These are phyloP conservation scores for Picochlorum sp. DNA, from an alignment of 139 green algal species.

Conservation along the genomic window DNA sequence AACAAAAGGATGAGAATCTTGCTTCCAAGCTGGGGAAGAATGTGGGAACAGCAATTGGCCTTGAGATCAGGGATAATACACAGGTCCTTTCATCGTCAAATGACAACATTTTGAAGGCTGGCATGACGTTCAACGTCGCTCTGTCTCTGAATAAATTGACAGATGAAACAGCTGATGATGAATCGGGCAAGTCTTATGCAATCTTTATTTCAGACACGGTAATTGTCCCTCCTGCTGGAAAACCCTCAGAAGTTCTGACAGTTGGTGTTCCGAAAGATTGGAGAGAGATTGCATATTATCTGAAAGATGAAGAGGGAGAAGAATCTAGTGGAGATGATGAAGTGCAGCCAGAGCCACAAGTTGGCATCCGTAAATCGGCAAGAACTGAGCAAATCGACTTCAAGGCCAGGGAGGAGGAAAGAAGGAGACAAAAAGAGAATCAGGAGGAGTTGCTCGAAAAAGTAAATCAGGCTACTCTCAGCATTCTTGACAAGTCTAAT, in stretches of 20 bases:
- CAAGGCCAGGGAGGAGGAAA: conserved; percentile 55
- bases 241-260: conserved; percentile 56
- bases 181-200: conserved; percentile 36
- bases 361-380: conserved; percentile 31
- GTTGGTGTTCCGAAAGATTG: conserved; percentile 37
- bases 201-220: conserved; percentile 87
- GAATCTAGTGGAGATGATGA: conserved; percentile 30
- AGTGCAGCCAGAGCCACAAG: conserved; percentile 26
- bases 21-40: conserved; percentile 68
- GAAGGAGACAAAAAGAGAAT: conserved; percentile 55
- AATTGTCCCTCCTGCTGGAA: conserved; percentile 42
- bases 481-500: conserved; percentile 23
- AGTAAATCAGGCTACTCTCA: conserved; percentile 79
- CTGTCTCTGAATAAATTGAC: conserved; percentile 27
- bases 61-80: conserved; percentile 68
- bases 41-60: conserved; percentile 83
- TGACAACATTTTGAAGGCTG: conserved; percentile 24
- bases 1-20: conserved; percentile 52
- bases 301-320: conserved; percentile 38
- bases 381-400: conserved; percentile 68
- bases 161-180: conserved; percentile 13
- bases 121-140: conserved; percentile 66
- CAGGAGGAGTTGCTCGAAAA: conserved; percentile 72
- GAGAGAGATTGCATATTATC: conserved; percentile 57
- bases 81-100: conserved; percentile 47